These are phyloP conservation scores for Sordariomycetes sp. DNA, from an alignment of 2,329 filamentous ascomycete genomes.

Conservation along the genomic window DNA sequence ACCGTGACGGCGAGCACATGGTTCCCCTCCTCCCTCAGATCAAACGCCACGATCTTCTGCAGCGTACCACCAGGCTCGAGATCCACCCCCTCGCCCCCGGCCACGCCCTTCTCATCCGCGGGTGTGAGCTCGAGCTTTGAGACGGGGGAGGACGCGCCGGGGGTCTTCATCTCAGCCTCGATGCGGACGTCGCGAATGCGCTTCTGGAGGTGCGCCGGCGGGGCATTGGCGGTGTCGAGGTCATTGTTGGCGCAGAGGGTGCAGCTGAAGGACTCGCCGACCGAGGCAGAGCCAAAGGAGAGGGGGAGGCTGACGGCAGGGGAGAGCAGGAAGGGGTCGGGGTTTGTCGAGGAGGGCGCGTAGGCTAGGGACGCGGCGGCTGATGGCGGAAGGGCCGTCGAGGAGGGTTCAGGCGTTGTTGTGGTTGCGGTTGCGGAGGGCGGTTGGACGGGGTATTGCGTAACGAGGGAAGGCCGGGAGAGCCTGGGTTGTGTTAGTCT, in stretches of 20 bases:
- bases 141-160: slow-evolving; percentile 40
- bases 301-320: slow-evolving; percentile 74
- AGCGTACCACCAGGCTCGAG: slow-evolving; percentile 55
- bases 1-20: slow-evolving; percentile 91
- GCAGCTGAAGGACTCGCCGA: slow-evolving; percentile 90
- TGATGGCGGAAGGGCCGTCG: slow-evolving; percentile 24
- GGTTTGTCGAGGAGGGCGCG: slow-evolving; percentile 24
- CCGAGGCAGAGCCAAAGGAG: slow-evolving; percentile 88
- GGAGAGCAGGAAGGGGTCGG: slow-evolving; percentile 42
- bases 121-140: slow-evolving; percentile 55
- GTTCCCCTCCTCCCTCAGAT: slow-evolving; percentile 87
- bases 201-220: slow-evolving; percentile 18
- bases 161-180: slow-evolving; percentile 91
- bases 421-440: background rate
- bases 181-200: slow-evolving; percentile 69
- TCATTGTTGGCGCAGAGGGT: slow-evolving; percentile 96
- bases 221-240: slow-evolving; percentile 11
- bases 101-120: slow-evolving; percentile 9
- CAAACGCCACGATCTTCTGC: slow-evolving; percentile 74
- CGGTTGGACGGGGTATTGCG: slow-evolving; percentile 44
- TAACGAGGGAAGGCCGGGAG: slow-evolving; percentile 67
- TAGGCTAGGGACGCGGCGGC: slow-evolving; percentile 65
- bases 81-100: slow-evolving; percentile 27
- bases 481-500: slow-evolving; percentile 40
- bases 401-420: slow-evolving; percentile 28